phyloP scores from a whole-genome alignment of 176 grass and related monocot genomes.

The Pontederia paniculata region DNA sequence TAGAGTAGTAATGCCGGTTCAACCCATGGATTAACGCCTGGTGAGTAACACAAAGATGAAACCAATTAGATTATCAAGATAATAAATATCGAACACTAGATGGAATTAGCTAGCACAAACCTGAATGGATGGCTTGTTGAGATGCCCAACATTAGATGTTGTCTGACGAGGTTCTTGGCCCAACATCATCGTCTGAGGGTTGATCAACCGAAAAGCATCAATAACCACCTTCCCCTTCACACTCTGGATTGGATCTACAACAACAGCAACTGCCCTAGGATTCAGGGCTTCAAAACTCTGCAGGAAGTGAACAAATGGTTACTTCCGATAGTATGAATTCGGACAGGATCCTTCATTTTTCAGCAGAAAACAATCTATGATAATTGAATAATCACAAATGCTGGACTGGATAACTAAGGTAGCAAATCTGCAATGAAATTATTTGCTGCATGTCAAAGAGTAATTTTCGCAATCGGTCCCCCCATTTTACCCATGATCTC shows the following conservation, averaged over 20 bases:
- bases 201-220: constrained; percentile 96
- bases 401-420: no score
- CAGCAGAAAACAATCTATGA: no score
- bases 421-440: no score
- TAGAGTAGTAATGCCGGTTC: constrained; percentile 97
- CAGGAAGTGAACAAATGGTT: constrained; percentile 7
- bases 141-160: constrained; percentile 94
- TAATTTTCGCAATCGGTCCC: no score
- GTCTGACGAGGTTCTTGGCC: constrained; percentile 95
- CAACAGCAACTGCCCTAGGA: constrained; percentile 90
- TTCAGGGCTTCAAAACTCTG: constrained; percentile 99
- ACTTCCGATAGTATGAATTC: neutral
- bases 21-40: constrained; percentile 93
- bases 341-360: no score
- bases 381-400: no score
- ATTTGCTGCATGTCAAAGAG: no score
- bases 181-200: constrained; percentile 99
- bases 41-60: constrained; percentile 6
- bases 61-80: neutral
- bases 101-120: constrained; percentile 21
- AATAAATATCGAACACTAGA: neutral
- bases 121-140: constrained; percentile 99
- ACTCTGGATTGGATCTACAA: constrained; percentile 96
- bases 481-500: no score
- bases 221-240: constrained; percentile 99